These are phyloP conservation scores for Chrysopogon serrulatus DNA, from an alignment of 176 grass and related monocot genomes.

Conservation along the genomic window DNA sequence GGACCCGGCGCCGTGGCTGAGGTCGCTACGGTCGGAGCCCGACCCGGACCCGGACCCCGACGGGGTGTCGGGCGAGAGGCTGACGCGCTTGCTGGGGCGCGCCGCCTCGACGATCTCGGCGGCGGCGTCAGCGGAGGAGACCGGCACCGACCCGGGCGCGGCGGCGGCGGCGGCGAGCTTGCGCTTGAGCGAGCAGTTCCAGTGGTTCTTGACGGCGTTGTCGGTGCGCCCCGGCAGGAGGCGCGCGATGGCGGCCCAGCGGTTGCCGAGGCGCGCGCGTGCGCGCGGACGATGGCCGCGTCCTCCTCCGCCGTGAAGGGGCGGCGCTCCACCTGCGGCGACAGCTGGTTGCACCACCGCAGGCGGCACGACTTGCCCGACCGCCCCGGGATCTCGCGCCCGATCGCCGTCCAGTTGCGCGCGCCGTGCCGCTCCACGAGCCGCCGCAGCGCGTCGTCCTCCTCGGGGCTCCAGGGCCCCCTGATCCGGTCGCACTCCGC, in stretches of 20 bases:
- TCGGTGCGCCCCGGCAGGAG: conserved; percentile 81
- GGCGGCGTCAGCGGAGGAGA: neutral
- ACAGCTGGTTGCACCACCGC: conserved; percentile 96
- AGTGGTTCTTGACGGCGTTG: conserved; percentile 99
- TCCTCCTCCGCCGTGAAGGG: conserved; percentile 86
- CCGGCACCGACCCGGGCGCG: neutral
- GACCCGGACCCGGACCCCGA: conserved; percentile 41
- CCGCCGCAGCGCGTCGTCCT: conserved; percentile 69
- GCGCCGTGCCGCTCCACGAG: conserved; percentile 78
- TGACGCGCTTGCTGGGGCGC: conserved; percentile 39
- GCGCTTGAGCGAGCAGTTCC: conserved; percentile 97
- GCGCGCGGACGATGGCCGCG: conserved; percentile 55
- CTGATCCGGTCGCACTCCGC: conserved; percentile 53
- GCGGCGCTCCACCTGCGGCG: conserved; percentile 85
- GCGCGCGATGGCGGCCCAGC: conserved; percentile 95
- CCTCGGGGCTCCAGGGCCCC: conserved; percentile 85
- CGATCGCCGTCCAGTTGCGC: conserved; percentile 92
- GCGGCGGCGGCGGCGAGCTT: conserved; percentile 5
- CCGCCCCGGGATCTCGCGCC: conserved; percentile 58
- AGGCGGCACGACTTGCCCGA: conserved; percentile 94
- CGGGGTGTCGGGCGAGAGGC: conserved; percentile 52
- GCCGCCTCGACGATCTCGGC: neutral
- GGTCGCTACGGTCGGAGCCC: conserved; percentile 46
- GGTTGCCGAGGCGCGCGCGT: conserved; percentile 58
- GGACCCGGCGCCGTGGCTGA: conserved; percentile 38